Conservation (phyloP, 805 yeast species). For the Pichia cabralensis region DNA sequence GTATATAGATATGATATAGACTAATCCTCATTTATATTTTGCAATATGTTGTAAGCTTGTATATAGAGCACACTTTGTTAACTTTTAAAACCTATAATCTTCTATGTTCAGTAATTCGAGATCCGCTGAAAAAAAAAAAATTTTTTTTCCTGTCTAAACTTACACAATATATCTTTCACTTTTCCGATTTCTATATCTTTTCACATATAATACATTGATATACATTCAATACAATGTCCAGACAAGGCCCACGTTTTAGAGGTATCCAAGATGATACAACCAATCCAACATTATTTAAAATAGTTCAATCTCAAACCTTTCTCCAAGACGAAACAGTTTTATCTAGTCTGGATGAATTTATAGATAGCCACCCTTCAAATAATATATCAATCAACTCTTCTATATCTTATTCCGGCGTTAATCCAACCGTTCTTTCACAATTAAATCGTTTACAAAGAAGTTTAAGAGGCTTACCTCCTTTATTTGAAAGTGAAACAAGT, state of each 20-base stretch:
- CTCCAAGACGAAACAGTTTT: slow-evolving; percentile 9
- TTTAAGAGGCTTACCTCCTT: slow-evolving; percentile 28
- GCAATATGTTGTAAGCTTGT: too few relatives aligned
- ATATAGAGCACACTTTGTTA: too few relatives aligned
- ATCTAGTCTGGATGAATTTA: slow-evolving; percentile 9
- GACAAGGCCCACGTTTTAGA: slow-evolving; percentile 7
- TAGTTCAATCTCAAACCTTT: slow-evolving; percentile 10
- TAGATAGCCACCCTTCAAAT: slow-evolving; percentile 4
- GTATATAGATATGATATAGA: too few relatives aligned
- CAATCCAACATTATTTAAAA: slow-evolving; percentile 9
- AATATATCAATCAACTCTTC: neutral
- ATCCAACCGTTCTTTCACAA: slow-evolving; percentile 23
- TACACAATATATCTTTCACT: too few relatives aligned
- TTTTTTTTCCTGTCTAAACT: too few relatives aligned
- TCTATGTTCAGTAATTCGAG: too few relatives aligned
- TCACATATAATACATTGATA: too few relatives aligned
- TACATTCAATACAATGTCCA: slow-evolving; percentile 1
- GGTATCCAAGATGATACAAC: slow-evolving; percentile 9
- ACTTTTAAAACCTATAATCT: too few relatives aligned
- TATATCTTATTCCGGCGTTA: slow-evolving; percentile 17
- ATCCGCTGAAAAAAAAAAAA: too few relatives aligned
- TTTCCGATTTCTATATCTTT: too few relatives aligned
- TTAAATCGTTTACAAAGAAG: slow-evolving; percentile 29
- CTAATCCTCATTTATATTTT: too few relatives aligned
- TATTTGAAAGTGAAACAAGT: slow-evolving; percentile 18